These are phyloP conservation scores for Dissoconium aciculare DNA, from an alignment of 2,329 filamentous ascomycete species.

Conservation along the genomic window DNA sequence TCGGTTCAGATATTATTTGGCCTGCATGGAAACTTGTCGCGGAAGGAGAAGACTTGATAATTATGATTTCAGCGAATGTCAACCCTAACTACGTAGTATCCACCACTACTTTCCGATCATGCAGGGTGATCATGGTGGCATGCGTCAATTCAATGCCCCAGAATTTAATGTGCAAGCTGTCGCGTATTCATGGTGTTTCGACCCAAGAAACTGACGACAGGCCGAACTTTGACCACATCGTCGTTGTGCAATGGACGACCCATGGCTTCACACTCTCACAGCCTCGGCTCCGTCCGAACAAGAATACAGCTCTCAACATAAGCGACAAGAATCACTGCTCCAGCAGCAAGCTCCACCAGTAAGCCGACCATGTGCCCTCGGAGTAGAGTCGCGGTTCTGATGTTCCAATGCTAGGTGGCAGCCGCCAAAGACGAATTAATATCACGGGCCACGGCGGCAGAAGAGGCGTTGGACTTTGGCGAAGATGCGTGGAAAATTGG, in stretches of 20 bases:
- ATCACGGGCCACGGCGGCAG: slow-evolving; percentile 42
- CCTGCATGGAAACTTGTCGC: too few relatives aligned
- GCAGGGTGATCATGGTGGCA: too few relatives aligned
- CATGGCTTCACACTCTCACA: slow-evolving; percentile 58
- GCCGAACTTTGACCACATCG: too few relatives aligned
- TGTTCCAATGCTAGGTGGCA: slow-evolving; percentile 39
- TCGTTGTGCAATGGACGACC: slow-evolving; percentile 48
- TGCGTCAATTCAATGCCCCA: too few relatives aligned
- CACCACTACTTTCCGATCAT: too few relatives aligned
- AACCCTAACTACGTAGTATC: too few relatives aligned
- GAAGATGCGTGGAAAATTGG: slow-evolving; percentile 32
- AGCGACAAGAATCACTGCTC: slow-evolving; percentile 54
- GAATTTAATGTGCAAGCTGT: too few relatives aligned
- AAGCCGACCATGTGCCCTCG: slow-evolving; percentile 25
- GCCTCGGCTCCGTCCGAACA: slow-evolving; percentile 47
- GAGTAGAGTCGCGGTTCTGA: slow-evolving; percentile 26
- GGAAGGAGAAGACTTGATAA: too few relatives aligned
- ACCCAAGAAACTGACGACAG: too few relatives aligned
- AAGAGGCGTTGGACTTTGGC: slow-evolving; percentile 39
- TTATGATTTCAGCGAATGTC: too few relatives aligned
- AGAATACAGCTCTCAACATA: slow-evolving; percentile 39
- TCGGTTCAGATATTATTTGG: too few relatives aligned
- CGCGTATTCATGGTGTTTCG: too few relatives aligned
- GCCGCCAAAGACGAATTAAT: slow-evolving; percentile 39
- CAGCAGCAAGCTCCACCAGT: slow-evolving; percentile 38